These are phyloP conservation scores for Lactarius quietus DNA, from an alignment of 768 basidiomycete genomes.

Conservation along the genomic window DNA sequence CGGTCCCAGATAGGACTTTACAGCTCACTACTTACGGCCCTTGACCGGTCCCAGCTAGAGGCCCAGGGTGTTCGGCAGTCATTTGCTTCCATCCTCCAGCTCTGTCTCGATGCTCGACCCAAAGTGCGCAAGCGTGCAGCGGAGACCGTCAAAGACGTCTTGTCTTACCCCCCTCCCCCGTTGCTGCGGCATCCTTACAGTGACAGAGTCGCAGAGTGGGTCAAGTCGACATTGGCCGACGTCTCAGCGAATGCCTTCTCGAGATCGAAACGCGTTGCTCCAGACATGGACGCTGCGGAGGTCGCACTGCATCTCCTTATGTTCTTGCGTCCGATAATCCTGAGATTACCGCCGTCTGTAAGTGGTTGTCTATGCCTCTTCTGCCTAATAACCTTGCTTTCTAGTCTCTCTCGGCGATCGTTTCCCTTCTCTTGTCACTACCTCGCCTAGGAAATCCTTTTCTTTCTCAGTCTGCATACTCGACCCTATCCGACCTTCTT, in stretches of 20 bases:
- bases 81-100: slow-evolving; percentile 79
- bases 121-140: slow-evolving; percentile 92
- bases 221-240: slow-evolving; percentile 60
- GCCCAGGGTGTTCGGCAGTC: slow-evolving; percentile 66
- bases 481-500: slow-evolving; percentile 81
- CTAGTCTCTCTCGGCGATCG: slow-evolving; percentile 73
- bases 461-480: slow-evolving; percentile 84
- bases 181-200: slow-evolving; percentile 82
- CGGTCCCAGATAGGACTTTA: slow-evolving; percentile 84
- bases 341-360: slow-evolving; percentile 64
- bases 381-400: slow-evolving; percentile 18
- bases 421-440: slow-evolving; percentile 67
- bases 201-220: slow-evolving; percentile 76
- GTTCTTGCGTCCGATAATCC: slow-evolving; percentile 59
- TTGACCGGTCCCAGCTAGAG: slow-evolving; percentile 72
- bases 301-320: slow-evolving; percentile 75
- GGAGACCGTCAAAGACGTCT: slow-evolving; percentile 76
- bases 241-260: slow-evolving; percentile 58
- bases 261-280: slow-evolving; percentile 55
- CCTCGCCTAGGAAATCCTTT: slow-evolving; percentile 88
- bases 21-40: slow-evolving; percentile 59
- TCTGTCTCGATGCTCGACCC: slow-evolving; percentile 84
- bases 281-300: slow-evolving; percentile 59
- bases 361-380: slow-evolving; percentile 33
- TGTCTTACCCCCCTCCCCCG: slow-evolving; percentile 75